These are phyloP conservation scores for Penicillium coffeae DNA, from an alignment of 495 filamentous ascomycete genomes.

Conservation along the genomic window DNA sequence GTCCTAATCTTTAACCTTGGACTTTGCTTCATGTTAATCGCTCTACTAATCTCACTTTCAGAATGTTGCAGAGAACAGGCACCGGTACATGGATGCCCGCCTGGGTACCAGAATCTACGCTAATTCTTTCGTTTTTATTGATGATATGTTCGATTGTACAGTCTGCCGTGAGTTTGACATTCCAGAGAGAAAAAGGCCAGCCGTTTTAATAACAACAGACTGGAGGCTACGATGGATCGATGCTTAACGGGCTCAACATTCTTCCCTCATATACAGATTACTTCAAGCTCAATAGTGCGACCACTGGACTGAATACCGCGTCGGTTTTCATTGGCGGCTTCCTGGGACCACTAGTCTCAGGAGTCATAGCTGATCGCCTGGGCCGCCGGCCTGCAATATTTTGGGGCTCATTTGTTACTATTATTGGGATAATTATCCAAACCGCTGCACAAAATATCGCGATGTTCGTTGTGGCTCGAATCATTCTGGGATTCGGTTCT, in stretches of 20 bases:
- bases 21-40: not conserved
- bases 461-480: conserved; percentile 43
- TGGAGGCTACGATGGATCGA: conserved; percentile 48
- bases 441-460: conserved; percentile 46
- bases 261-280: conserved; percentile 46
- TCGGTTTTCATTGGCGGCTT: conserved; percentile 43
- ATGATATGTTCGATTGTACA: conserved; percentile 47
- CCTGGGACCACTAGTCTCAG: conserved; percentile 35
- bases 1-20: too few relatives aligned
- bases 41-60: not conserved
- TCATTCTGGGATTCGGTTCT: conserved; percentile 41
- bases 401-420: conserved; percentile 37
- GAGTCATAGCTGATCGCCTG: conserved; percentile 35
- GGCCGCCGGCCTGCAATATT: conserved; percentile 45
- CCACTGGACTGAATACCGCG: conserved; percentile 44
- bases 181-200: not conserved
- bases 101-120: conserved; percentile 47
- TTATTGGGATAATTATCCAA: conserved; percentile 46
- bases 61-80: conserved; percentile 30
- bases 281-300: conserved; percentile 42
- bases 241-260: conserved; percentile 52
- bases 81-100: conserved; percentile 52
- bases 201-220: conserved; percentile 12
- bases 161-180: conserved; percentile 30
- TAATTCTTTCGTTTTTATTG: conserved; percentile 35